These are phyloP conservation scores for Lentinula sp. DNA, from an alignment of 768 basidiomycete species.

Conservation along the genomic window DNA sequence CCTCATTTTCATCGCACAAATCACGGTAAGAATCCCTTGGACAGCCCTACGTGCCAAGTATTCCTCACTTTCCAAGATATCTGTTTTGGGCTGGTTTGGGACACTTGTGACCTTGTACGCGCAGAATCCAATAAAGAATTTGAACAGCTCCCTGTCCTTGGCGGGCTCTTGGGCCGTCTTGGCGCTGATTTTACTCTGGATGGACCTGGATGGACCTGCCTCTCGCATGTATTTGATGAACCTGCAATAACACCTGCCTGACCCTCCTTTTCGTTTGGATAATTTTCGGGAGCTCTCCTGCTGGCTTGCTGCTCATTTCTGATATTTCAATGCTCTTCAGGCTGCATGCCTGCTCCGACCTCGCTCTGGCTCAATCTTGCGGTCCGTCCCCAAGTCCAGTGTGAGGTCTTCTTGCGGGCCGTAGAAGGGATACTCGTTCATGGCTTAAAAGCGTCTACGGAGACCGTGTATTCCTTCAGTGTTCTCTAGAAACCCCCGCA, in stretches of 20 bases:
- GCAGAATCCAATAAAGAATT: no score
- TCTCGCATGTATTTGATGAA: neutral
- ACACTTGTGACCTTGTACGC: neutral
- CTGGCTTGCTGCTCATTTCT: neutral
- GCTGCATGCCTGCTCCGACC: neutral
- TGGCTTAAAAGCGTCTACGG: neutral
- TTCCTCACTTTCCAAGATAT: no score
- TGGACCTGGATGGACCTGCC: neutral
- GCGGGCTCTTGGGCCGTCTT: neutral
- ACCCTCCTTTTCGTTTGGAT: neutral
- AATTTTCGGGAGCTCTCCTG: neutral
- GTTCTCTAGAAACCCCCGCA: neutral
- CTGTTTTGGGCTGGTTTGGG: no score
- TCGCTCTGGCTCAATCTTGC: neutral
- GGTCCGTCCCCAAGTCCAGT: neutral
- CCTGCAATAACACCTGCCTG: neutral
- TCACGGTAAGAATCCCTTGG: no score
- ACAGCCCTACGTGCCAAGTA: no score
- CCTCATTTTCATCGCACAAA: no score
- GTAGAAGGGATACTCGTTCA: neutral
- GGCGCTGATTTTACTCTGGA: neutral
- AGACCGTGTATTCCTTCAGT: neutral
- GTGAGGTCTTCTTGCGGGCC: neutral
- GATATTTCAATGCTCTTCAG: neutral
- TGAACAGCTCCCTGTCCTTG: no score